Conservation (phyloP, 306 rosid species). For the Phaseolus lunatus region DNA sequence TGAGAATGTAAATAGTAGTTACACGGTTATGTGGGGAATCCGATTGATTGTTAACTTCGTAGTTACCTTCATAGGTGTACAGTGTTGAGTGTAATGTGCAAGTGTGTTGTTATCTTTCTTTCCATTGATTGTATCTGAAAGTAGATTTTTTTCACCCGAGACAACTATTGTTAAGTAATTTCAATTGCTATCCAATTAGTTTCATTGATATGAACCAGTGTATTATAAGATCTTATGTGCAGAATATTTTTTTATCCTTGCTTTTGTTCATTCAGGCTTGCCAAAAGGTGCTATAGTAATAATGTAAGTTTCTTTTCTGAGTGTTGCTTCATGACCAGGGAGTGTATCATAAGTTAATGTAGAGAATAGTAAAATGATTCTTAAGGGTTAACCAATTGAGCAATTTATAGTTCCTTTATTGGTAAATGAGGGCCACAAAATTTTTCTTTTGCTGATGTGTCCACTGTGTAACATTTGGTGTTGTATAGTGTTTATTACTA, state of each 20-base stretch:
- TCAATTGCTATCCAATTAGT: slow-evolving; percentile 23
- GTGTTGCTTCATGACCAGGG: background rate
- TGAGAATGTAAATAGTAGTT: slow-evolving; percentile 71
- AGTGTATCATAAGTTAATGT: background rate
- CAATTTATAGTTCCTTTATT: background rate
- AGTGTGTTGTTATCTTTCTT: slow-evolving; percentile 18
- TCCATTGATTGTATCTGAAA: slow-evolving; percentile 50
- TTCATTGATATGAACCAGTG: background rate
- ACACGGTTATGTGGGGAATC: slow-evolving; percentile 50
- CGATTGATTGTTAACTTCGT: slow-evolving; percentile 46
- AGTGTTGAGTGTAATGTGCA: slow-evolving; percentile 49
- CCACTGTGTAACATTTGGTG: background rate
- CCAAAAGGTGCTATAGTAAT: background rate
- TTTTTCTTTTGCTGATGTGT: too few species aligned
- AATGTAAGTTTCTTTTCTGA: background rate
- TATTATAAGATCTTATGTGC: background rate
- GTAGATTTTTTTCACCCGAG: slow-evolving; percentile 41
- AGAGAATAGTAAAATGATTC: background rate
- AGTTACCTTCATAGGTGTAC: slow-evolving; percentile 64
- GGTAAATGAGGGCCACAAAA: background rate
- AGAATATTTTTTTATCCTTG: background rate
- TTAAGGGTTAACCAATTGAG: background rate
- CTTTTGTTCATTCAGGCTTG: background rate
- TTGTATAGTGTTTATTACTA: too few species aligned
- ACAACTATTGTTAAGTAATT: slow-evolving; percentile 37